These are phyloP conservation scores for Saccharomycopsis fibuligera DNA, from an alignment of 805 yeast genomes.

Conservation along the genomic window DNA sequence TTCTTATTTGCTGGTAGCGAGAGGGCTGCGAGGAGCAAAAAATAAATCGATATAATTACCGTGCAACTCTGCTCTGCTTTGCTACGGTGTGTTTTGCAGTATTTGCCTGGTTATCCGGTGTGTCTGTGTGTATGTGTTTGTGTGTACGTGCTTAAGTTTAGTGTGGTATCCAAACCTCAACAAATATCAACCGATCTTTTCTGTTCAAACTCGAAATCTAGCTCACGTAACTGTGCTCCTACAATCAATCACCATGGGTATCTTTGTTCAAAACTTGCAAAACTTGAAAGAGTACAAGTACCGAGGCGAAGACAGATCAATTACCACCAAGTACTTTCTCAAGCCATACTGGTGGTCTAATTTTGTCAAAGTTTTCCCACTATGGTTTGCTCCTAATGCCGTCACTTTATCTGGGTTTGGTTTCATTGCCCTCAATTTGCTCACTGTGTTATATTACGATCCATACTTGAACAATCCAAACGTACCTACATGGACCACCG, in stretches of 20 bases:
- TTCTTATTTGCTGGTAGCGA: no score
- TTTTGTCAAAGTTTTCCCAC: conserved; percentile 71
- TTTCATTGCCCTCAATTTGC: conserved; percentile 60
- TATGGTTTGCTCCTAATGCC: conserved; percentile 88
- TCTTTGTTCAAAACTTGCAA: conserved; percentile 17
- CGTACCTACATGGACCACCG: conserved; percentile 72
- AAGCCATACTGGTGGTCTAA: conserved; percentile 72
- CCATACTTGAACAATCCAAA: conserved; percentile 51
- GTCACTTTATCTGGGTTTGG: conserved; percentile 75
- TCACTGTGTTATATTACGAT: conserved; percentile 63
- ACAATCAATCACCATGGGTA: conserved; percentile 13
- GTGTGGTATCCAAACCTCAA: no score
- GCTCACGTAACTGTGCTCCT: no score
- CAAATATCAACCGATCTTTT: no score
- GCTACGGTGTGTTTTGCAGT: no score
- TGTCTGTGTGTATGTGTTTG: no score
- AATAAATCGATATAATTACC: no score
- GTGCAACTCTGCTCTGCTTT: no score
- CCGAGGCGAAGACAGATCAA: conserved; percentile 74
- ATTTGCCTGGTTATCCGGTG: no score
- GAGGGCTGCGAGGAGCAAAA: no score
- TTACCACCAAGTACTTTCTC: conserved; percentile 64
- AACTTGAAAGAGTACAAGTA: conserved; percentile 26
- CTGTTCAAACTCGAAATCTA: no score
- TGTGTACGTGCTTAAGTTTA: no score